Base-by-base conservation (phyloP, 176 grass and related monocot species). In the Coix lacrymajobi region DNA sequence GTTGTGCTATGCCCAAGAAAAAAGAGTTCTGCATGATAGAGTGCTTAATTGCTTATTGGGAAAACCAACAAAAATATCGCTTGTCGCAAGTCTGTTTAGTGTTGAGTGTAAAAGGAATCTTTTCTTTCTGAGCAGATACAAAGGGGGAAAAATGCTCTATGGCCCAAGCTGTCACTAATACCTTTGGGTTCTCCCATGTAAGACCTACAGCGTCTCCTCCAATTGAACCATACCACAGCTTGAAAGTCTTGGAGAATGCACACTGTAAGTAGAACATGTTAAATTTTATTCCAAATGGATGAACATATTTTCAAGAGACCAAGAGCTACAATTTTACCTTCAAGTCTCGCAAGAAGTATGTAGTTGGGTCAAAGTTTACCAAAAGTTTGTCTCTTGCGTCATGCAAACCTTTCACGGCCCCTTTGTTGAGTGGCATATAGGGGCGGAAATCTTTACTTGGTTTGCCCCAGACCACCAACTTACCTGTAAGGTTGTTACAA, bases 111-210 rank as follows among this genome's bases (percentile, higher is more conserved):
- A 69, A 30, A 62, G 13, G n/a, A 22, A 2, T 65, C 11, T 71
- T 66, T 72, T 30, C 12, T 38, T 69, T 85, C 62, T 70, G 29
- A 73, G 44, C 51, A 25, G 15, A 73, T 37, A 58, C 81, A 87
- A 61, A 1, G 28, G 10, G 33, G 40, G 25, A 46, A 30, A 14
- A 71, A 73, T 49, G 28, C 17, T 81, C 75, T 41, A 72, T 15
- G 69, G 52, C 17, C 28, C 22, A 38, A 62, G 41, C 22, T 70
- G n/a, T 40, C 32, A 31, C 37, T 11, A 69, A 74, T 92, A 95
- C 96, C 93, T 91, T 98, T 5, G 87, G 70, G 77, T 92, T 93
- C 85, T 92, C 83, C 92, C 96, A 98, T 11, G 96, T 98, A 84
- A 98, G 79, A 83, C 96, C 92, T 80, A 98, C 65, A 24, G 83